Conservation (phyloP, 179 eudicot species). For the Patellifolia procumbens region DNA sequence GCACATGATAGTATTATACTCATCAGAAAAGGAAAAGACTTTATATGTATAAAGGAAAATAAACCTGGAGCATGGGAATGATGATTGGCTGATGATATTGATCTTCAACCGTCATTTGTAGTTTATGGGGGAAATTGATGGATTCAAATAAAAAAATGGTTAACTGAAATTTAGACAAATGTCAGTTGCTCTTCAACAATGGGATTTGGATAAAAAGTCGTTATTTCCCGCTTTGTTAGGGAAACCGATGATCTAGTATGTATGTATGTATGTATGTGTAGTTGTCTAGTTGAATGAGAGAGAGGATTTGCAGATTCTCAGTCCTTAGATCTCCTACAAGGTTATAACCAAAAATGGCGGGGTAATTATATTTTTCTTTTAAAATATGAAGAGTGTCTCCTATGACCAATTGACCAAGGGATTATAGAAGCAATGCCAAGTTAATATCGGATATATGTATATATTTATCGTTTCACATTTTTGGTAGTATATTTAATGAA, state of each 20-base stretch:
- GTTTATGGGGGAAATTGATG: not conserved
- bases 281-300: not conserved
- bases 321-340: not conserved
- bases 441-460: too few relatives aligned
- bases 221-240: slow-evolving; percentile 26
- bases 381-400: too few relatives aligned
- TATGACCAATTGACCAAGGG: too few relatives aligned
- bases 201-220: not conserved
- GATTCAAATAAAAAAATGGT: slow-evolving; percentile 16
- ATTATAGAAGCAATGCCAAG: too few relatives aligned
- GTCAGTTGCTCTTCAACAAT: slow-evolving; percentile 3
- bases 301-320: not conserved
- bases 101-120: slow-evolving; percentile 38
- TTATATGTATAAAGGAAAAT: slow-evolving; percentile 22
- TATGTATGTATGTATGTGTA: not conserved
- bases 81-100: slow-evolving; percentile 38
- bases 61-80: slow-evolving; percentile 49
- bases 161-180: slow-evolving; percentile 25
- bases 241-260: not conserved
- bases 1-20: not conserved
- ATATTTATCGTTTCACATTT: too few relatives aligned
- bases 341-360: not conserved
- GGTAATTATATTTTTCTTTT: too few relatives aligned
- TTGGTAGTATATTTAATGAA: too few relatives aligned
- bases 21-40: not conserved